Percentiles rank a stretch among this genome's conserved stretches.
phyloP scores from a whole-genome alignment of 495 filamentous ascomycete species.

The Xylaria bambusicola region DNA sequence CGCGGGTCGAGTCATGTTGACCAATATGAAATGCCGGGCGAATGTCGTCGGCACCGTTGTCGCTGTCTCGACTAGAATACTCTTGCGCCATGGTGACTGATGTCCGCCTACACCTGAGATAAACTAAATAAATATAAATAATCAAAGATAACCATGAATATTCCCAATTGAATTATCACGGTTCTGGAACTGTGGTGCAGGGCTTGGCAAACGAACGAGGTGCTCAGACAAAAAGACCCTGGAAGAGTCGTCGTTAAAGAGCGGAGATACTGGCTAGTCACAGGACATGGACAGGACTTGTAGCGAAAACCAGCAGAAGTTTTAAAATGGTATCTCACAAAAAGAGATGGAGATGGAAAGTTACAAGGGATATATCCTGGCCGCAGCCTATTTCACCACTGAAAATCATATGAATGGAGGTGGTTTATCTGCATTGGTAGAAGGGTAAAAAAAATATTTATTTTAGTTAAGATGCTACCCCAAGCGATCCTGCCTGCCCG shows the following conservation, averaged over 20 bases:
- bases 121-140: background rate
- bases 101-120: background rate
- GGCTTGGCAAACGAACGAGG: background rate
- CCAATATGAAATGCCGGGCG: conserved; percentile 75
- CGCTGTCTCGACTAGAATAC: conserved; percentile 51
- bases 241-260: background rate
- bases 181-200: background rate
- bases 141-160: too few relatives aligned
- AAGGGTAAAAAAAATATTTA: background rate
- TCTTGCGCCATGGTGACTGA: conserved; percentile 44
- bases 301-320: too few relatives aligned
- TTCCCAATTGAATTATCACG: background rate
- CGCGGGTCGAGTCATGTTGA: conserved; percentile 74
- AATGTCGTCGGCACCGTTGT: conserved; percentile 40
- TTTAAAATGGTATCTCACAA: background rate
- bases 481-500: background rate
- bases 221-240: background rate
- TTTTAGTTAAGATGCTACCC: conserved; percentile 13
- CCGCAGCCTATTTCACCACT: too few relatives aligned
- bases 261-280: background rate
- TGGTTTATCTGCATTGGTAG: too few relatives aligned
- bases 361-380: too few relatives aligned
- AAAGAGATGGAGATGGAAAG: background rate
- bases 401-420: too few relatives aligned
- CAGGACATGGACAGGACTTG: background rate